Conservation (phyloP, 2,329 filamentous ascomycete species). For the Pseudohalonectria lignicola region DNA sequence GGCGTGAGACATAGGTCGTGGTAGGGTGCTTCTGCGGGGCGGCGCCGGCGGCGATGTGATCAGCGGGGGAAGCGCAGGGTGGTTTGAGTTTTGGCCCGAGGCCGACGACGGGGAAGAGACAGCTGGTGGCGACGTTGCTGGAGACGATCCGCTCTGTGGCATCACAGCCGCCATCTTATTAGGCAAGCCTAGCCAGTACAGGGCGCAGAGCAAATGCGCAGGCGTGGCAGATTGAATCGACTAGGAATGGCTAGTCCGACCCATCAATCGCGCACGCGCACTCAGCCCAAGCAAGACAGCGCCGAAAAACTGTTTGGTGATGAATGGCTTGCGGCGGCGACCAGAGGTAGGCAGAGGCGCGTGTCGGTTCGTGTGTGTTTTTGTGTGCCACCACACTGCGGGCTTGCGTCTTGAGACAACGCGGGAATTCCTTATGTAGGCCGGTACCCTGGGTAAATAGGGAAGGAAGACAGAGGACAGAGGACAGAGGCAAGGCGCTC, state of each 20-base stretch:
- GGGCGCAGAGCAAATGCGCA: slow-evolving; percentile 3
- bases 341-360: no score
- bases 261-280: neutral
- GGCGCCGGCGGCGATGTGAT: slow-evolving; percentile 39
- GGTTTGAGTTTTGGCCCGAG: slow-evolving; percentile 33
- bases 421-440: no score
- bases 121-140: slow-evolving; percentile 40
- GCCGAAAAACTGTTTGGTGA: neutral
- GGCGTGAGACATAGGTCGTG: slow-evolving; percentile 63
- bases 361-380: no score
- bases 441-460: no score
- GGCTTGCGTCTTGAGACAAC: no score
- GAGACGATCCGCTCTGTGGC: slow-evolving; percentile 40
- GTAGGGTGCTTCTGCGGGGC: slow-evolving; percentile 44
- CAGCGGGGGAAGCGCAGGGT: slow-evolving; percentile 43
- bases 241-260: neutral
- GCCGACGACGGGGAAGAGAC: slow-evolving; percentile 20
- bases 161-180: slow-evolving; percentile 38
- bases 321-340: no score
- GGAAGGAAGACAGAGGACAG: no score
- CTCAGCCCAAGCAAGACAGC: neutral
- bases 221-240: neutral
- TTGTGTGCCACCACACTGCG: no score
- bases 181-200: neutral
- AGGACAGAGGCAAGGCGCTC: no score